Percentiles rank a stretch among this genome's conserved stretches.
These are phyloP conservation scores for Vigna mungo DNA, from an alignment of 306 rosid genomes.

Conservation along the genomic window DNA sequence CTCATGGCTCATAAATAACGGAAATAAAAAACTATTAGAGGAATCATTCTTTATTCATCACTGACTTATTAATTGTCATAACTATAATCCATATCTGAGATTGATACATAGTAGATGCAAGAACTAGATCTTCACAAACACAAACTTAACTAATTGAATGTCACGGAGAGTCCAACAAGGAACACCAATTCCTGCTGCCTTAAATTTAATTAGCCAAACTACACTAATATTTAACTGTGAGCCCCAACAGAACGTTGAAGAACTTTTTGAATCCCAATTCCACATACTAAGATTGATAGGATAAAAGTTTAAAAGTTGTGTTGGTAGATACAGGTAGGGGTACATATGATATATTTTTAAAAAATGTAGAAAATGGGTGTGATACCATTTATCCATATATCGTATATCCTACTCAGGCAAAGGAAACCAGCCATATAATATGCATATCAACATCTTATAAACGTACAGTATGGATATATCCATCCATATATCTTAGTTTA, in stretches of 20 bases:
- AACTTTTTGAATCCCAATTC: constrained; percentile 40
- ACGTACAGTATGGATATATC: not conserved
- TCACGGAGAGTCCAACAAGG: constrained; percentile 31
- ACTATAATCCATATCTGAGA: constrained; percentile 10
- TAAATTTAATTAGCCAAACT: constrained; percentile 32
- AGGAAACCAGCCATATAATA: not conserved
- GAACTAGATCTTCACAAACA: constrained; percentile 5
- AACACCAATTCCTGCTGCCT: constrained; percentile 24
- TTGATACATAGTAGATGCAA: constrained; percentile 29
- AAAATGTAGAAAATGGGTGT: not conserved
- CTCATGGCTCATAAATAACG: constrained; percentile 10
- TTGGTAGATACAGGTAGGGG: not conserved
- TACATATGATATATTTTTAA: not conserved
- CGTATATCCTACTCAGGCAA: not conserved
- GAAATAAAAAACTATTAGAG: not conserved
- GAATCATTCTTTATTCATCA: constrained; percentile 25
- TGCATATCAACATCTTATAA: not conserved
- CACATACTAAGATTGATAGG: constrained; percentile 27
- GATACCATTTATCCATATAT: too few species aligned
- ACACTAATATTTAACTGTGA: constrained; percentile 28
- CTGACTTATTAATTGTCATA: constrained; percentile 29
- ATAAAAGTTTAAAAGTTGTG: not conserved
- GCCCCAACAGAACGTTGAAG: constrained; percentile 10
- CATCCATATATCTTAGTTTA: not conserved
- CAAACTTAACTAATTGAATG: constrained; percentile 26